Percentiles rank a stretch among this genome's conserved stretches.
phyloP scores from a whole-genome alignment of 1,284 basidiomycete species.

The Ganoderma lingzhi region DNA sequence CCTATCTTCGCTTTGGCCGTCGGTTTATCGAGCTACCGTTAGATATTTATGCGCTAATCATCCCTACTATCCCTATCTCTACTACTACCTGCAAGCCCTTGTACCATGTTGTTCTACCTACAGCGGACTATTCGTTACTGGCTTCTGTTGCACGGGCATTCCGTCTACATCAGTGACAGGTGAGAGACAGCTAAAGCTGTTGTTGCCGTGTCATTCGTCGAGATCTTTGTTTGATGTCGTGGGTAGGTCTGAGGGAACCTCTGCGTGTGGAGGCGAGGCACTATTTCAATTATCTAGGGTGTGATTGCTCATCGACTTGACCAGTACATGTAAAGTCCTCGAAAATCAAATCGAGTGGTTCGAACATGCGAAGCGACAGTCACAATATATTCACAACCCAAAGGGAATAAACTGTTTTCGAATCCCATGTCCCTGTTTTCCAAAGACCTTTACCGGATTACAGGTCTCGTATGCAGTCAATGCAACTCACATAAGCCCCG shows the following conservation, averaged over 20 bases:
- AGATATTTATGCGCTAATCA: conserved; percentile 34
- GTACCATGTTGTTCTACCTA: conserved; percentile 23
- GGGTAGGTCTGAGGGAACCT: too few relatives aligned
- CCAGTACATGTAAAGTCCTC: too few relatives aligned
- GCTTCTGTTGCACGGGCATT: conserved; percentile 4
- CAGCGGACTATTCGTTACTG: conserved; percentile 16
- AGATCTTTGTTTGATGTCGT: too few relatives aligned
- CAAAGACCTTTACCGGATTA: neutral
- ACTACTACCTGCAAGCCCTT: neutral
- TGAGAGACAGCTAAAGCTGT: neutral
- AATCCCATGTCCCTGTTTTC: neutral
- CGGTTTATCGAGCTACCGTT: conserved; percentile 19
- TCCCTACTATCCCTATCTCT: neutral
- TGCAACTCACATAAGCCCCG: neutral
- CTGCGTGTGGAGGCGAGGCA: too few relatives aligned
- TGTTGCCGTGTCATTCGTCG: too few relatives aligned
- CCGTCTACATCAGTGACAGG: conserved; percentile 2
- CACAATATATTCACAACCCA: too few relatives aligned
- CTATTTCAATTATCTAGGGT: too few relatives aligned
- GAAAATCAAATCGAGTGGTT: too few relatives aligned
- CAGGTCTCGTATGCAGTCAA: neutral
- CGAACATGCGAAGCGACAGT: too few relatives aligned
- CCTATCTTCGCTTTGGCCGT: conserved; percentile 2
- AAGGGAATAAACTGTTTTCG: neutral
- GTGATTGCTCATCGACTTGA: too few relatives aligned